Conservation (phyloP, 441 rosid genomes). For the Populus hybrid region DNA sequence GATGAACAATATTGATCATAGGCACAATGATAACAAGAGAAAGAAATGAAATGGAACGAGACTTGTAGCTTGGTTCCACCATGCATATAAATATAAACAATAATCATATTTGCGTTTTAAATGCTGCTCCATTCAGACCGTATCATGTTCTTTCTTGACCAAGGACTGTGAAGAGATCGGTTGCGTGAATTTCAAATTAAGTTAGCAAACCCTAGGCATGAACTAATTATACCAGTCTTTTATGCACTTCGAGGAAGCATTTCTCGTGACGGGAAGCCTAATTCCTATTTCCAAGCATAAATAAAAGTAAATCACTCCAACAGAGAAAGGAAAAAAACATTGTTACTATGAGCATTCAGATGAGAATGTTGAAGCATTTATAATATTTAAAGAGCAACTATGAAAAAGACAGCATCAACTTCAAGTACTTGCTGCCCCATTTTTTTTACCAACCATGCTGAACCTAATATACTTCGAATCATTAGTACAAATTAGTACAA, state of each 20-base stretch:
- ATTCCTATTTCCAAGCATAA: conserved; percentile 39
- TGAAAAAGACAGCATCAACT: not conserved
- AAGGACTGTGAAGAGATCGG: conserved; percentile 10
- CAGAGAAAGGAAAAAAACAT: conserved; percentile 25
- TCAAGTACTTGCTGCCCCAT: not conserved
- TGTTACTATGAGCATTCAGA: conserved; percentile 33
- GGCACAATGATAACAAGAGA: not conserved
- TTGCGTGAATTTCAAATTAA: conserved; percentile 41
- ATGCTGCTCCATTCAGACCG: not conserved
- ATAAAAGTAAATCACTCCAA: conserved; percentile 22
- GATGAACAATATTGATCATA: not conserved
- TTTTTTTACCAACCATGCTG: conserved; percentile 3
- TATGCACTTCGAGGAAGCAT: conserved; percentile 43
- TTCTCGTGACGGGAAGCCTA: conserved; percentile 29
- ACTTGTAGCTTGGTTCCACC: not conserved
- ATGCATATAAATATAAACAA: not conserved
- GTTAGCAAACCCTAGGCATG: conserved; percentile 34
- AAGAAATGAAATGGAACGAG: not conserved
- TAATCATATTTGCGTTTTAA: not conserved
- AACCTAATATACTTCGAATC: conserved; percentile 10
- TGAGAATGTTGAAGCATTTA: conserved; percentile 42
- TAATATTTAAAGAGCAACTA: conserved; percentile 15
- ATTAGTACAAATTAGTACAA: not conserved
- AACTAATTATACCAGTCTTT: not conserved
- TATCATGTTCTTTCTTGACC: conserved; percentile 5